Evolutionary conservation across 768 basidiomycete species (phyloP), one percentile per base, ranked within the genome.

Genomic region (Mycena venus): DNA sequence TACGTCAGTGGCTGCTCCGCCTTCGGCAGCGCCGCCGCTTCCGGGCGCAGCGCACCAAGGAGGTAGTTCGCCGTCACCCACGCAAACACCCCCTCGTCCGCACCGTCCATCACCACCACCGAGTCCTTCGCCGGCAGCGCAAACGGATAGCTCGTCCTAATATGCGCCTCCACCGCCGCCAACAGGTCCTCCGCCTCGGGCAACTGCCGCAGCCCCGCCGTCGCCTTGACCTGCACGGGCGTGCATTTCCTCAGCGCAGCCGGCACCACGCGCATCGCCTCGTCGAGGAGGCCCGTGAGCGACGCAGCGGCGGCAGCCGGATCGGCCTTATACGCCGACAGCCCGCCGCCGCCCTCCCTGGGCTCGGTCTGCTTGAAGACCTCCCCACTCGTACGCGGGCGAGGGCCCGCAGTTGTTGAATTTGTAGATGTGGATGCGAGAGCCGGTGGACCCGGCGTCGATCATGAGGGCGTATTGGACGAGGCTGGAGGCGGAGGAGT

Each of bases 61-160:
- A 99, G 88, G 84, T 98, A 99, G 84, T 99, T 99, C 72, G 95
- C 96, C 21, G 98, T 98, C 77, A 99, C 96, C 97, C 98, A 99
- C 32, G 98, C 96, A 81, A 95, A 99, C n/a, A 99, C 96, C 36
- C 96, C 98, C 83, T 99, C 98, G 81, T 99, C 97, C 76, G 92
- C 86, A 10, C 97, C 97, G 75, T 98, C 97, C 97, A 99, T 97
- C 74, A 99, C 92, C 49, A 89, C 90, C 38, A 98, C 96, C 2
- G 90, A 91, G 60, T 91, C 91, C 74, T 90, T 90, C 51, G 91
- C 91, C 75, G 86, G 78, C 7, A 90, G 73, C 44, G 80, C 85
- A 85, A 99, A 99, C 12, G 93, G 92, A 72, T 93, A 98, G 70
- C 83, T 84, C 3, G 79, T 79, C 74, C 85, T 85, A 70, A 98